Percentiles rank a stretch among this genome's conserved stretches.
These are phyloP conservation scores for Claviceps pazoutovae DNA, from an alignment of 2,329 filamentous ascomycete species.

Conservation along the genomic window DNA sequence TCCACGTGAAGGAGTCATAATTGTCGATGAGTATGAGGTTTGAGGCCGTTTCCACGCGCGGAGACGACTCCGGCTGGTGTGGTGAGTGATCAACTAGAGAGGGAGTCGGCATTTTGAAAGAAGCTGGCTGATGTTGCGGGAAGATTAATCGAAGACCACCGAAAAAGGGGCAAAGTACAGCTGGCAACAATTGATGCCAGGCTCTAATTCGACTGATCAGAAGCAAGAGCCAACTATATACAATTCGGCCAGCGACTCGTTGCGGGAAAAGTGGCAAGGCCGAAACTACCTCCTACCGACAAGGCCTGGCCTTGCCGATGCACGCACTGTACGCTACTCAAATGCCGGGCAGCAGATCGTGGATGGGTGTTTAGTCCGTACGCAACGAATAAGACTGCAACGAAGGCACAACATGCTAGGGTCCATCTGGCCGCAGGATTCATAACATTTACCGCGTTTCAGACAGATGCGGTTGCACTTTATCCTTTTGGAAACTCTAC, in stretches of 20 bases:
- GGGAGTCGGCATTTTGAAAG: conserved; percentile 30
- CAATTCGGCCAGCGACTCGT: background rate
- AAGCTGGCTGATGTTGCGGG: background rate
- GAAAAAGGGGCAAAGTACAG: background rate
- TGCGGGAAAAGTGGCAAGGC: background rate
- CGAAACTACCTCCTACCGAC: too few species aligned
- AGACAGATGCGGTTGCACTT: background rate
- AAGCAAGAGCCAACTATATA: background rate
- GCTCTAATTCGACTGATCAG: background rate
- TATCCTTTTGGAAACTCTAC: background rate
- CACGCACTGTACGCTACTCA: background rate
- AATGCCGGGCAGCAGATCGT: background rate
- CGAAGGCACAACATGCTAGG: background rate
- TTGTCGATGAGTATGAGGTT: conserved; percentile 97
- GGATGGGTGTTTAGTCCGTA: background rate
- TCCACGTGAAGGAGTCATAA: conserved; percentile 99
- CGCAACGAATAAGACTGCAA: background rate
- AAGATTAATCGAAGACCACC: background rate
- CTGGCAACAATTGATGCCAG: background rate
- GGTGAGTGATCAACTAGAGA: conserved; percentile 68
- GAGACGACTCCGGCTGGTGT: conserved; percentile 61
- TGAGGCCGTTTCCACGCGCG: conserved; percentile 62
- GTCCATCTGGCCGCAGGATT: background rate
- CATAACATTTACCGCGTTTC: background rate
- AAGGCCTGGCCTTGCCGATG: background rate